These are phyloP conservation scores for Lentinula raphanica DNA, from an alignment of 768 basidiomycete species.

Conservation along the genomic window DNA sequence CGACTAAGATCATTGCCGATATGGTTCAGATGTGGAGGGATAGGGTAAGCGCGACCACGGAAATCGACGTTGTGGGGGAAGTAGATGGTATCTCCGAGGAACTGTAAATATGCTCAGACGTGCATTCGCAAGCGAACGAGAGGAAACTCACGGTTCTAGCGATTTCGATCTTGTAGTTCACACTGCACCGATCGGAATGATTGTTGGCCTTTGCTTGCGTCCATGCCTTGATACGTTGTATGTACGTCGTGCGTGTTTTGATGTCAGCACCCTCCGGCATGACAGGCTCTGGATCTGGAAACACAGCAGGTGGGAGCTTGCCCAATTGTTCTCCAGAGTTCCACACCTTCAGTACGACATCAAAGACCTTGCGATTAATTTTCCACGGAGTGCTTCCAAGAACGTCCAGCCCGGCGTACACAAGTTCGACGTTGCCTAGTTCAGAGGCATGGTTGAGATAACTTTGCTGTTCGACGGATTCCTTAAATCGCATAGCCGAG, in stretches of 20 bases:
- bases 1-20: slow-evolving; percentile 92
- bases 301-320: slow-evolving; percentile 76
- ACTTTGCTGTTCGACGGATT: slow-evolving; percentile 74
- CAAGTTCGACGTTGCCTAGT: slow-evolving; percentile 72
- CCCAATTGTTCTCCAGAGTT: slow-evolving; percentile 78
- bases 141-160: slow-evolving; percentile 70
- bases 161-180: slow-evolving; percentile 97
- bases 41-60: slow-evolving; percentile 94
- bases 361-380: slow-evolving; percentile 75
- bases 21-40: slow-evolving; percentile 92
- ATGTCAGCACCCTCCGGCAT: slow-evolving; percentile 42
- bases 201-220: slow-evolving; percentile 65
- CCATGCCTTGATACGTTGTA: slow-evolving; percentile 50
- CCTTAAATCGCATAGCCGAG: slow-evolving; percentile 88
- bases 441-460: slow-evolving; percentile 74
- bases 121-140: not conserved
- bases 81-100: slow-evolving; percentile 84
- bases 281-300: slow-evolving; percentile 58
- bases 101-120: slow-evolving; percentile 38
- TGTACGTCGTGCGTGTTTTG: slow-evolving; percentile 48
- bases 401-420: slow-evolving; percentile 86
- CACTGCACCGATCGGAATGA: slow-evolving; percentile 86
- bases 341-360: slow-evolving; percentile 77
- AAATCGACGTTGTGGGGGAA: slow-evolving; percentile 97
- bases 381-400: slow-evolving; percentile 88